These are phyloP conservation scores for Phytophthora melonis DNA, from an alignment of 352 stramenopile genomes.

Conservation along the genomic window DNA sequence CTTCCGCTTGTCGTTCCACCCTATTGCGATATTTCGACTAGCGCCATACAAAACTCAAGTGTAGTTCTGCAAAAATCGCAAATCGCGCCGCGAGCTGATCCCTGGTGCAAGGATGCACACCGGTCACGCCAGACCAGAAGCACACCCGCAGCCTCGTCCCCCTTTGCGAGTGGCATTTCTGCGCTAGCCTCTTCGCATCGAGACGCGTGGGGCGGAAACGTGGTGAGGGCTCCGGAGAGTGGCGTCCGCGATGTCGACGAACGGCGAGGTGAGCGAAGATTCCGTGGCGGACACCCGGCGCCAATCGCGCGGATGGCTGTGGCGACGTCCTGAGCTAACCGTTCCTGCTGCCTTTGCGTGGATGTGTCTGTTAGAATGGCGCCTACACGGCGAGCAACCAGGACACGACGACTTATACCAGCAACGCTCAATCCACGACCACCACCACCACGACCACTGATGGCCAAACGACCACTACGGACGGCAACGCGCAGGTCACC, in stretches of 20 bases:
- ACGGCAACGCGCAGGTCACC: conserved; percentile 18
- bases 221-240: background rate
- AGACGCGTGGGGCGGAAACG: background rate
- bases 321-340: conserved; percentile 17
- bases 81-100: conserved; percentile 18
- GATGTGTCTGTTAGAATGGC: conserved; percentile 6
- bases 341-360: background rate
- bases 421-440: conserved; percentile 30
- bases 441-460: conserved; percentile 27
- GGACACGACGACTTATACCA: conserved; percentile 25
- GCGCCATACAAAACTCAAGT: conserved; percentile 30
- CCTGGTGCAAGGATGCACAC: conserved; percentile 18
- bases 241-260: conserved; percentile 22
- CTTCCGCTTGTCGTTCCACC: background rate
- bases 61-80: conserved; percentile 3
- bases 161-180: conserved; percentile 5
- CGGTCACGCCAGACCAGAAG: conserved; percentile 21
- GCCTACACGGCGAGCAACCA: conserved; percentile 18
- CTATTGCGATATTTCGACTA: conserved; percentile 20
- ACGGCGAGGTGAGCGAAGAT: conserved; percentile 25
- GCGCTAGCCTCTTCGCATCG: conserved; percentile 23
- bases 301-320: background rate
- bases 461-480: conserved; percentile 24
- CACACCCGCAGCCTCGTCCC: conserved; percentile 15
- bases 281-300: background rate